These are phyloP conservation scores for Mrakia gelida DNA, from an alignment of 768 basidiomycete species.

Conservation along the genomic window DNA sequence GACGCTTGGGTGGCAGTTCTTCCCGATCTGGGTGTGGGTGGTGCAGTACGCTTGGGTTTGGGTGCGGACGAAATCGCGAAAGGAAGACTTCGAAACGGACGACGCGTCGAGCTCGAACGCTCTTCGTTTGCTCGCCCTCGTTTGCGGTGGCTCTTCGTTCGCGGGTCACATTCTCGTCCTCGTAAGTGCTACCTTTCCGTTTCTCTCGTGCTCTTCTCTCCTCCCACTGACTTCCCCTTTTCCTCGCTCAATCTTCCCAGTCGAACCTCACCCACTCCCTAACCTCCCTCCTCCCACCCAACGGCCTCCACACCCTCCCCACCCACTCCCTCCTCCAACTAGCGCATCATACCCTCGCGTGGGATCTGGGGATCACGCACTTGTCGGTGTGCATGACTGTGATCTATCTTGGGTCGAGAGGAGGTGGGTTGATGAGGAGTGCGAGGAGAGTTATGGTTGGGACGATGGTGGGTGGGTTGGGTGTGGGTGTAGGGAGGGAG, in stretches of 20 bases:
- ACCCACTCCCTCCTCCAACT: conserved; percentile 1
- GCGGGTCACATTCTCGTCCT: too few species aligned
- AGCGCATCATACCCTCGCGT: not conserved
- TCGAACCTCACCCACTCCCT: not conserved
- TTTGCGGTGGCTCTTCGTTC: too few species aligned
- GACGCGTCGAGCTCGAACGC: not conserved
- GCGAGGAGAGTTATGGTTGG: not conserved
- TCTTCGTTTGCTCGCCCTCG: too few species aligned
- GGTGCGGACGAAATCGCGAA: not conserved
- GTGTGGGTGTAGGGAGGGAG: not conserved
- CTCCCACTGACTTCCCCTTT: too few species aligned
- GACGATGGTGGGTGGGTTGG: not conserved
- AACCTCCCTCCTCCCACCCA: not conserved
- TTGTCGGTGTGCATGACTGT: not conserved
- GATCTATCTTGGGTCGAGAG: not conserved
- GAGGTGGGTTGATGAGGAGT: not conserved
- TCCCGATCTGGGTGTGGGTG: not conserved
- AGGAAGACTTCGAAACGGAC: not conserved
- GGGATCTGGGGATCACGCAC: conserved; percentile 5
- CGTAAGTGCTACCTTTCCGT: too few species aligned
- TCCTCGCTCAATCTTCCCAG: not conserved
- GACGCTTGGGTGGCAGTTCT: conserved; percentile 4
- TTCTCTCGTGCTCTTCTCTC: too few species aligned
- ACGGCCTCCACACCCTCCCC: not conserved
- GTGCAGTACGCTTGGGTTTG: not conserved